Conservation (phyloP, 2,329 filamentous ascomycete genomes). For the Acarospora socialis region DNA sequence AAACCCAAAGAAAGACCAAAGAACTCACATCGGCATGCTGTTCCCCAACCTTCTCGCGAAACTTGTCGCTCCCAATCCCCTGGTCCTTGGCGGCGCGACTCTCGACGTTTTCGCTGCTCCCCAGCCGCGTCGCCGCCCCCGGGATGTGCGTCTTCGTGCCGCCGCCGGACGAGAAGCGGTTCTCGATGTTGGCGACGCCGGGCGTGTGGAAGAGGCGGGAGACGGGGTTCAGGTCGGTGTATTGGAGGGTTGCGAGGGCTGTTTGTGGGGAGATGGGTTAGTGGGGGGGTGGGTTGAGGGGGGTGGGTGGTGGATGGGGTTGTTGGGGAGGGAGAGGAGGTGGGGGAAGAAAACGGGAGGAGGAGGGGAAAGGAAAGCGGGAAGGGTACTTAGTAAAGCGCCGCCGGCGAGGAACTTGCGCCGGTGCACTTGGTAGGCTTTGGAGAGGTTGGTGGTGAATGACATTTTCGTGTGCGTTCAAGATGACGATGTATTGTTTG, state of each 20-base stretch:
- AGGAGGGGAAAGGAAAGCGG: not conserved
- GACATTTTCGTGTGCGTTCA: not conserved
- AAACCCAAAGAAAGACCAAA: not conserved
- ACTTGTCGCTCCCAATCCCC: conserved; percentile 9
- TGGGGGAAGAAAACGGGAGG: not conserved
- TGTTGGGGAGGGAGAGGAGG: no score
- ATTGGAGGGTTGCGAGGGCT: not conserved
- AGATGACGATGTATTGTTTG: no score
- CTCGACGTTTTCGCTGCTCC: conserved; percentile 3
- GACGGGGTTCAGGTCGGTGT: not conserved
- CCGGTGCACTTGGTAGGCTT: no score
- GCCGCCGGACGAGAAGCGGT: conserved; percentile 11
- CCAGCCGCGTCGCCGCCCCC: conserved; percentile 7
- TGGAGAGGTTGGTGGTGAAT: not conserved
- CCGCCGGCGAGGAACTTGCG: conserved; percentile 9
- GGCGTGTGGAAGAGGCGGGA: conserved; percentile 2
- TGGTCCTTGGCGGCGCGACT: conserved; percentile 5
- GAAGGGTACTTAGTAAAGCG: conserved; percentile 3
- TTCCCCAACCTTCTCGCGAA: conserved; percentile 8
- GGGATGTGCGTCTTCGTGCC: conserved; percentile 8
- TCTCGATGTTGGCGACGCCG: conserved; percentile 13
- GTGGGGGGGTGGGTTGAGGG: not conserved
- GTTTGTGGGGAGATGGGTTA: not conserved
- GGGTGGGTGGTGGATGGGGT: not conserved
- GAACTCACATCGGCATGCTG: conserved; percentile 11